Conservation (phyloP, 805 yeast species). For the Myxozyma kluyveri region DNA sequence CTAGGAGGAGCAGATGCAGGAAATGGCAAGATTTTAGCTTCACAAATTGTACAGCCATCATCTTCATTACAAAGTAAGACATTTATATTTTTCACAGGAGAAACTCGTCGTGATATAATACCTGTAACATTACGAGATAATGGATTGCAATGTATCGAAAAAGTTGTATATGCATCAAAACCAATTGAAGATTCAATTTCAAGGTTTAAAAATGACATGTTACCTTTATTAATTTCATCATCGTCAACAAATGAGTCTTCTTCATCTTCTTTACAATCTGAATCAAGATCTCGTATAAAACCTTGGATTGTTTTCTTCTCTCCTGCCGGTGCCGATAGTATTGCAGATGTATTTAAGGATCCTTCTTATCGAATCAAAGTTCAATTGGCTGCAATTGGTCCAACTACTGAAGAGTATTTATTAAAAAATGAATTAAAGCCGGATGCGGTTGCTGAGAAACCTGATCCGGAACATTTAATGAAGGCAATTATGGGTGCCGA, state of each 20-base stretch:
- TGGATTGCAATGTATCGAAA: slow-evolving; percentile 18
- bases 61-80: slow-evolving; percentile 22
- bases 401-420: slow-evolving; percentile 73
- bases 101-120: slow-evolving; percentile 73
- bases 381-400: slow-evolving; percentile 82
- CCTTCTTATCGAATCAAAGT: slow-evolving; percentile 24
- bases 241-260: not conserved
- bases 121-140: slow-evolving; percentile 53
- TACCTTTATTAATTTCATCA: slow-evolving; percentile 32
- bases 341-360: slow-evolving; percentile 26
- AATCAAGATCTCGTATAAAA: too few species aligned
- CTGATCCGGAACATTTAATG: slow-evolving; percentile 52
- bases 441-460: slow-evolving; percentile 64
- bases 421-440: slow-evolving; percentile 53
- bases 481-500: not conserved
- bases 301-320: slow-evolving; percentile 83
- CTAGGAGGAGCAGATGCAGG: slow-evolving; percentile 78
- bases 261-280: too few species aligned
- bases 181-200: slow-evolving; percentile 37
- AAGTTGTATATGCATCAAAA: slow-evolving; percentile 31
- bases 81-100: slow-evolving; percentile 76
- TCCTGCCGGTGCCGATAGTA: slow-evolving; percentile 75
- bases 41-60: slow-evolving; percentile 38
- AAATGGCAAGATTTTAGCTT: slow-evolving; percentile 69
- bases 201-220: slow-evolving; percentile 36